Evolutionary conservation across 169 alveolate genomes (phyloP).

Genomic region (Plasmodium sp.): DNA sequence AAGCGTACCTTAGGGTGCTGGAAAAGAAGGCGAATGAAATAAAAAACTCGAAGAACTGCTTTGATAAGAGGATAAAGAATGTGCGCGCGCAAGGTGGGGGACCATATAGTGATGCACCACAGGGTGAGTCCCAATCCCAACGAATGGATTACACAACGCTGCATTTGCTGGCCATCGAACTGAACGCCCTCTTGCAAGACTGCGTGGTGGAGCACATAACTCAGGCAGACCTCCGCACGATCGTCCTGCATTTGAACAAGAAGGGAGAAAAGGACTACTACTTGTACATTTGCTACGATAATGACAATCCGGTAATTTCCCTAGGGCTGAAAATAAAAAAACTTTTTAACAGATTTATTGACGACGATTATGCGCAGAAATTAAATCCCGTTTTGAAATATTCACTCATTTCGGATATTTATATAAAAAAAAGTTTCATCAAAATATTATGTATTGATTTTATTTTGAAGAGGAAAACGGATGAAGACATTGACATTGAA

Average conservation of each 20-base stretch:
- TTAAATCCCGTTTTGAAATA: slow-evolving; percentile 70
- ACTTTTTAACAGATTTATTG: slow-evolving; percentile 66
- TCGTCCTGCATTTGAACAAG: slow-evolving; percentile 55
- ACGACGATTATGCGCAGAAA: slow-evolving; percentile 71
- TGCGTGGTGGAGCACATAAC: slow-evolving; percentile 69
- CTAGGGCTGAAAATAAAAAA: slow-evolving; percentile 66
- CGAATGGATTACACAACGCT: slow-evolving; percentile 58
- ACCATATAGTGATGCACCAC: no score
- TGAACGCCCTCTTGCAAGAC: slow-evolving; percentile 36
- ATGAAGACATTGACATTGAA: slow-evolving; percentile 64
- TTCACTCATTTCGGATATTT: slow-evolving; percentile 51
- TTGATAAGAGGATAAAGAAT: slow-evolving; percentile 30
- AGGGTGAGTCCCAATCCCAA: background rate
- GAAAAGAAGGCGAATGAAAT: slow-evolving; percentile 67
- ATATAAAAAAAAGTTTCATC: slow-evolving; percentile 46
- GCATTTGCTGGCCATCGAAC: slow-evolving; percentile 37
- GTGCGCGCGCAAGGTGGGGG: background rate
- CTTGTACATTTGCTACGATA: slow-evolving; percentile 60
- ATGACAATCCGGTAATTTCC: slow-evolving; percentile 62
- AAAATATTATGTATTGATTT: slow-evolving; percentile 73
- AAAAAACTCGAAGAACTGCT: slow-evolving; percentile 48
- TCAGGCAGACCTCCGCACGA: slow-evolving; percentile 44
- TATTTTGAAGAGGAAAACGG: slow-evolving; percentile 42
- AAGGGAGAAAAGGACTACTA: slow-evolving; percentile 43
- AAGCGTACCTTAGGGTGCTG: slow-evolving; percentile 11